These are phyloP conservation scores for Trichoderma erinaceum DNA, from an alignment of 495 filamentous ascomycete genomes.

Conservation along the genomic window DNA sequence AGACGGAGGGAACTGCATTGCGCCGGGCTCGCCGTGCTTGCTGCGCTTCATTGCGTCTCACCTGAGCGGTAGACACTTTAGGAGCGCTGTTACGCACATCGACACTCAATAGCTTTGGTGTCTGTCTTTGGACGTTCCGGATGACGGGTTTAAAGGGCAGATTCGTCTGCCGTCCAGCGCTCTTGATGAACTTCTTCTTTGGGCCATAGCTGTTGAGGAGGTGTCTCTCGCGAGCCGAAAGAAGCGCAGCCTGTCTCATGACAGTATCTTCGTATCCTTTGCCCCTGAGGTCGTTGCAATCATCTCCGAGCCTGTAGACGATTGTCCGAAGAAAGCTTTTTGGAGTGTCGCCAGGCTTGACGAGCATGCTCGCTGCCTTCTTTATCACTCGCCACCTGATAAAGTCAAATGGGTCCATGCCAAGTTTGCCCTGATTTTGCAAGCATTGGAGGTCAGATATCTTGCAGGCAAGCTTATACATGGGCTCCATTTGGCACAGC, in stretches of 20 bases:
- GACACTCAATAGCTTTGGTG: background rate
- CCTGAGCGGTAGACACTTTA: background rate
- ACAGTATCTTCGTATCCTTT: background rate
- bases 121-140: background rate
- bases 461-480: constrained; percentile 7
- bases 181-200: background rate
- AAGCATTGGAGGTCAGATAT: constrained; percentile 7
- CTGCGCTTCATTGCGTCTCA: background rate
- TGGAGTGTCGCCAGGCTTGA: background rate
- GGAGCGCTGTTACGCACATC: background rate
- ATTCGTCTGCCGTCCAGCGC: background rate
- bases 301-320: background rate
- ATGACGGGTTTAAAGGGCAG: background rate
- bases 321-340: background rate
- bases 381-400: constrained; percentile 16
- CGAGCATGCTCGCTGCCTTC: background rate
- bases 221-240: background rate
- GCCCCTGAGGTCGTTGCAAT: background rate
- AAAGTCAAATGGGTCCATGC: constrained; percentile 14
- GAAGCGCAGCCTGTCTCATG: background rate
- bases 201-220: background rate
- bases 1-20: background rate
- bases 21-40: background rate
- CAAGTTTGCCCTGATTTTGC: background rate
- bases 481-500: constrained; percentile 5